Base-by-base conservation (phyloP, 1,284 basidiomycete species). In the Heterobasidion parviporum region DNA sequence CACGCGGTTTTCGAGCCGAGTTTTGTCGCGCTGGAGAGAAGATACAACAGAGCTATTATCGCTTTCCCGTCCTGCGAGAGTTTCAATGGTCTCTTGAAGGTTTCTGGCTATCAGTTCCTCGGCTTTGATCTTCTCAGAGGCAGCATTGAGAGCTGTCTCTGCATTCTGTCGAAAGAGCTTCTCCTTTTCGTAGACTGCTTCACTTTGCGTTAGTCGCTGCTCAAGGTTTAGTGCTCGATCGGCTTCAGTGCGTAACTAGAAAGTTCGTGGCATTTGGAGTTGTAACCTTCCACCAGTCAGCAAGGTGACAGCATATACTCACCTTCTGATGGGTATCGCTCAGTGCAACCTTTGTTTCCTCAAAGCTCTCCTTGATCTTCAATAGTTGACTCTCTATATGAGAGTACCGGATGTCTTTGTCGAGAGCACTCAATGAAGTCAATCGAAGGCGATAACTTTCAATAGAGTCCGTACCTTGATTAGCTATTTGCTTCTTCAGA, bases 281-380 rank as follows among this genome's bases (percentile, higher is more conserved):
- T 51, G 10, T 54, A 18, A 50, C 46, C 51, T 44, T 18, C 51
- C 54, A 55, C 43, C 36, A 50, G 49, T 61, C 20, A 64, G 38
- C 26, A 49, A 53, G 36, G 6, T 8, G 26, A 26, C 26, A 26
- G 26, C 26, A 43, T 54, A 20, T 60, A 54, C 72, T 48, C 55
- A 86, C 87, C 74, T 86, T 87, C 59, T 79, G 71, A 52, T 82
- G 62, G 2, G 79, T 74, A 47, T 88, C 86, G 56, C 82, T 80
- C 9, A 83, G 67, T 0, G 74, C 72, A 6, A 64, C 62, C 62
- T 73, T 77, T 4, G 85, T 62, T 58, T 85, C 82, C 36, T 80
- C 73, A 9, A 85, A 63, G 54, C 84, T 78, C 2, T 70, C 69
- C 20, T 76, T 72, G 62, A 80, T 80, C 67, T 76, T 84, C 61